Evolutionary conservation across 805 yeast genomes (phyloP), one percentile per base, ranked within the genome.

Genomic region (Hagleromyces aurorensis): DNA sequence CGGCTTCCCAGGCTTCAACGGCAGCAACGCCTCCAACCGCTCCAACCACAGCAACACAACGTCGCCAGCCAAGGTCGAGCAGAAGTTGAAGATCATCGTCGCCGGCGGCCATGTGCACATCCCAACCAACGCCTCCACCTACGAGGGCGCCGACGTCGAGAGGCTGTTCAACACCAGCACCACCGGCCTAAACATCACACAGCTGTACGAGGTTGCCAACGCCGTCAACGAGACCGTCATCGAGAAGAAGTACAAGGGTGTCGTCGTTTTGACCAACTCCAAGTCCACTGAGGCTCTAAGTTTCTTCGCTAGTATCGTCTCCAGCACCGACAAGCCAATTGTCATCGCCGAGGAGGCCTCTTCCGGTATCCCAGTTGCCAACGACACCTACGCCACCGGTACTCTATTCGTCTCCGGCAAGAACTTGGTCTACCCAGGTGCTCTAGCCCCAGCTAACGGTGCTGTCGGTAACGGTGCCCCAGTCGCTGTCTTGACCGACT

Each of bases 341-440:
- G 43, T 51, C 11, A 39, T 51, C 17, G 26, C 46, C 15, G 41
- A 42, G 14, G 43, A 44, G 25, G 28, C 31, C 6, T 16, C 30
- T 3, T 13, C 37, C 8, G 55, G 53, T 26, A 28, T 33, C 13
- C 21, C 32, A 19, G 46, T 51, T 12, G 51, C 51, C 7, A 33
- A 23, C 13, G 38, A 41, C 27, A 15, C 40, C 9, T 19, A 28
- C 7, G 47, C 40, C 6, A 46, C 55, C 33, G 57, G 57, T 30
- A 36, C 50, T 13, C 31, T 51, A 24, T 29, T 45, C 11, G 46
- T 51, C 16, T 46, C 38, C 13, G 38, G 29, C 16, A 37, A 32
- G 20, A 33, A 39, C 11, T 34, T 44, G 19, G 45, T 55, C 16
- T 55, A 46, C 37, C 38, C 57, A 6, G 59, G 55, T 24, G 32